Conservation (phyloP, 2,329 filamentous ascomycete genomes). For the Aspergillus uvarum region DNA sequence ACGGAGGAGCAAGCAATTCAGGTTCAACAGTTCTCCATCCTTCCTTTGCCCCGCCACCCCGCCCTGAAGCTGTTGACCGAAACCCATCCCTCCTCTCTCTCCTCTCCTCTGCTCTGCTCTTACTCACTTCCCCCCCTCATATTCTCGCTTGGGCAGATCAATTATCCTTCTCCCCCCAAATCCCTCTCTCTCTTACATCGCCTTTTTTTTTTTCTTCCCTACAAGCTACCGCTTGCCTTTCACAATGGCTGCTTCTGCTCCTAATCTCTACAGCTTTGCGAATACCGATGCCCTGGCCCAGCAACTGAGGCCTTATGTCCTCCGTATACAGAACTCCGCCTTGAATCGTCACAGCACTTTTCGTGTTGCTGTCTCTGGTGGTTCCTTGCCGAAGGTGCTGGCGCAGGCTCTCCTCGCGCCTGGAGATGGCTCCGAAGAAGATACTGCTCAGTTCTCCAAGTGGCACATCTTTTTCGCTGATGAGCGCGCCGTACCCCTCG, state of each 20-base stretch:
- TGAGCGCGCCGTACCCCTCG: conserved; percentile 88
- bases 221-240: neutral
- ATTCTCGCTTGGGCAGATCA: neutral
- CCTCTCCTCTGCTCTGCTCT: neutral
- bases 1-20: neutral
- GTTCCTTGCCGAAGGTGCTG: conserved; percentile 85
- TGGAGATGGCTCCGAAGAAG: conserved; percentile 53
- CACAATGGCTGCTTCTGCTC: conserved; percentile 42
- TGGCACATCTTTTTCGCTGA: conserved; percentile 99
- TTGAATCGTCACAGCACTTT: conserved; percentile 78
- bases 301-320: conserved; percentile 77
- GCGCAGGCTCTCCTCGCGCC: conserved; percentile 74
- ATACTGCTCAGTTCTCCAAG: conserved; percentile 72
- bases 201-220: neutral
- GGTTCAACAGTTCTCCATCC: neutral
- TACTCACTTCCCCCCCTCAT: neutral
- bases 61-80: conserved; percentile 18
- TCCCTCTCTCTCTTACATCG: neutral
- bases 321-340: conserved; percentile 77
- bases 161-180: neutral
- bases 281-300: conserved; percentile 68
- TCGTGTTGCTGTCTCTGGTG: conserved; percentile 90
- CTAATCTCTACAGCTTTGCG: conserved; percentile 77
- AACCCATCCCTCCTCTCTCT: neutral
- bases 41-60: conserved; percentile 18